Base-by-base conservation (phyloP, 139 green algal genomes). In the Zygnema cylindricum region DNA sequence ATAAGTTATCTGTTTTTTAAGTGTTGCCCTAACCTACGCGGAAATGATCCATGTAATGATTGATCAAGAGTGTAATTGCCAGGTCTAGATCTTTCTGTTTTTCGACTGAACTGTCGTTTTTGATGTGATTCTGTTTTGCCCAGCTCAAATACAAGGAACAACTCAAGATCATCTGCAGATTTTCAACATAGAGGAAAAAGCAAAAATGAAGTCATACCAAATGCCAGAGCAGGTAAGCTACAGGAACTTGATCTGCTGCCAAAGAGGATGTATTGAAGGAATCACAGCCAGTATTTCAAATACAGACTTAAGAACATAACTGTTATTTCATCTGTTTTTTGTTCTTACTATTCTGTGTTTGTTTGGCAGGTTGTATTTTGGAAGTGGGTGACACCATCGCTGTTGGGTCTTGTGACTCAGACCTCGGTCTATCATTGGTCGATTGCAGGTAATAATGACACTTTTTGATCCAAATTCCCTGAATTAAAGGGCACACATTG, bases 151-250 rank as follows among this genome's bases (percentile, higher is more conserved):
- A 30, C 92, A 83, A 36, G 87, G 86, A 11, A 91, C 87, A 1
- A 92, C 85, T 35, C 82, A 93, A 84, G 93, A 95, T 83, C 89
- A 95, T 41, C 93, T 99, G 69, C 97, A 99, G 91, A 96, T 99
- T 25, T 99, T 99, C 93, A 98, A 99, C 94, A 93, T 99, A 82
- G 98, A 98, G 49, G 95, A 92, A 32, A 99, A 99, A 95, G 92
- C 93, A n/a, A 99, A 99, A 93, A 94, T 99, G 69, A 98, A 98
- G 93, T 94, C 94, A 0, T 95, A 97, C 87, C 94, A 98, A 88
- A 99, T 99, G 94, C 92, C 94, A 7, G 95, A 99, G 94, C 92
- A 93, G 32, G 88, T 91, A 11, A 40, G 83, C 49, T 16, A n/a
- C n/a, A 73, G 57, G 57, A n/a, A 73, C 30, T 30, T 30, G 57